These are phyloP conservation scores for Arthrobotrys sphaeroides DNA, from an alignment of 2,329 filamentous ascomycete species.

Conservation along the genomic window DNA sequence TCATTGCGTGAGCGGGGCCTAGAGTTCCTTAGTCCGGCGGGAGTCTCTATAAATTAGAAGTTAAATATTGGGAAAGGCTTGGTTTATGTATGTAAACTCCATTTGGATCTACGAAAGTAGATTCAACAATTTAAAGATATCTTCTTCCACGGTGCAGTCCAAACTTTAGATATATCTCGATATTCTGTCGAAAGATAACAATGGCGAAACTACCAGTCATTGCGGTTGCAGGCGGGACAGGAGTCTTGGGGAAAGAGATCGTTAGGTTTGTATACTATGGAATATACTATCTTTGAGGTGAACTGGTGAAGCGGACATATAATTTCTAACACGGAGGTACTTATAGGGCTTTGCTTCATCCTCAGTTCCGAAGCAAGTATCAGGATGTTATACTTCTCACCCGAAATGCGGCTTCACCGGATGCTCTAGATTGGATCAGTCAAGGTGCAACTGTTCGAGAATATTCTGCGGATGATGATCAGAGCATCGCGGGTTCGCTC, in stretches of 20 bases:
- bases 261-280: slow-evolving; percentile 25
- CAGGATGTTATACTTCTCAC: slow-evolving; percentile 50
- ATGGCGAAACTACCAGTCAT: slow-evolving; percentile 34
- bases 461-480: slow-evolving; percentile 29
- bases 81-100: too few relatives aligned
- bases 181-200: neutral
- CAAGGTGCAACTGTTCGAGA: slow-evolving; percentile 24
- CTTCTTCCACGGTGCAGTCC: too few relatives aligned
- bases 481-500: slow-evolving; percentile 57
- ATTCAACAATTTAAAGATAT: too few relatives aligned
- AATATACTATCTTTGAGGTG: neutral
- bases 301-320: neutral
- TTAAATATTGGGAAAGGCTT: too few relatives aligned
- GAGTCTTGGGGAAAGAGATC: slow-evolving; percentile 39
- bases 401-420: slow-evolving; percentile 5
- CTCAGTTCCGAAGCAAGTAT: slow-evolving; percentile 40
- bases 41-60: neutral
- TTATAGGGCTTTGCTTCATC: slow-evolving; percentile 34
- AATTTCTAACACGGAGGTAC: neutral
- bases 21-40: too few relatives aligned
- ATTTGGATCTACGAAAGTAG: too few relatives aligned
- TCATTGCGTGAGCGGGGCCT: neutral
- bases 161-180: too few relatives aligned
- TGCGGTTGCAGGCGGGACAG: slow-evolving; percentile 44
- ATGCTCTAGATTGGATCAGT: slow-evolving; percentile 18